These are phyloP conservation scores for Pestalotiopsis sp. DNA, from an alignment of 2,329 filamentous ascomycete genomes.

Conservation along the genomic window DNA sequence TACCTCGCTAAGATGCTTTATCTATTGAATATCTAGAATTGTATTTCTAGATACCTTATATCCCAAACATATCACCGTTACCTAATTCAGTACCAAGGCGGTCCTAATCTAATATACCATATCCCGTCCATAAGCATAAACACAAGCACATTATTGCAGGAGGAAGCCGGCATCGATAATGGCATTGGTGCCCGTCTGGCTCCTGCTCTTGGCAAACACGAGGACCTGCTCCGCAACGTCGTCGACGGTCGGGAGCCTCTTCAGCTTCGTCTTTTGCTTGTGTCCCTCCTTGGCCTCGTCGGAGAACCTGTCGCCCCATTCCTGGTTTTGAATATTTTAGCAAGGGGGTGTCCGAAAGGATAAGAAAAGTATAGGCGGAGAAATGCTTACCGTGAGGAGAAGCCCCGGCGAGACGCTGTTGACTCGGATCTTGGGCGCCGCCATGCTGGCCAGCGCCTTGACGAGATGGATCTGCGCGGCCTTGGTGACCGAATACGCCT, in stretches of 20 bases:
- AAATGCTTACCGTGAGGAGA: slow-evolving; percentile 44
- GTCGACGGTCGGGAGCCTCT: slow-evolving; percentile 60
- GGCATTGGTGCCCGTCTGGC: slow-evolving; percentile 55
- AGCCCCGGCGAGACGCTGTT: slow-evolving; percentile 61
- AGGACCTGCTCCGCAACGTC: slow-evolving; percentile 58
- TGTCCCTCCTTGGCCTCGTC: slow-evolving; percentile 57
- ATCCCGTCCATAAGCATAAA: no score
- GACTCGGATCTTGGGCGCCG: slow-evolving; percentile 58
- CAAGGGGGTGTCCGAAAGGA: not conserved
- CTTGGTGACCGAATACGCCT: slow-evolving; percentile 79
- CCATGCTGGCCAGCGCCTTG: slow-evolving; percentile 55
- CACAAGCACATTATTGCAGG: slow-evolving; percentile 8
- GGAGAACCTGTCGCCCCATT: slow-evolving; percentile 67
- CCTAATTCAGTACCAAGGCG: no score
- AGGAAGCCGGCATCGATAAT: slow-evolving; percentile 49
- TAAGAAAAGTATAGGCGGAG: not conserved
- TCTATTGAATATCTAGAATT: no score
- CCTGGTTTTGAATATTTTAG: slow-evolving; percentile 30
- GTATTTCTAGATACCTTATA: no score
- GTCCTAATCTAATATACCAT: no score
- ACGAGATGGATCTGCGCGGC: slow-evolving; percentile 67
- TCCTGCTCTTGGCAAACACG: slow-evolving; percentile 49
- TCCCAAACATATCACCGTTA: no score
- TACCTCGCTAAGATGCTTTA: no score
- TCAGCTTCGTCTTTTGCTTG: slow-evolving; percentile 60